A percentile compares a stretch with the other conserved stretches of the same genome.
These are phyloP conservation scores for Fusarium pininemorale DNA, from an alignment of 2,329 filamentous ascomycete genomes.

Conservation along the genomic window DNA sequence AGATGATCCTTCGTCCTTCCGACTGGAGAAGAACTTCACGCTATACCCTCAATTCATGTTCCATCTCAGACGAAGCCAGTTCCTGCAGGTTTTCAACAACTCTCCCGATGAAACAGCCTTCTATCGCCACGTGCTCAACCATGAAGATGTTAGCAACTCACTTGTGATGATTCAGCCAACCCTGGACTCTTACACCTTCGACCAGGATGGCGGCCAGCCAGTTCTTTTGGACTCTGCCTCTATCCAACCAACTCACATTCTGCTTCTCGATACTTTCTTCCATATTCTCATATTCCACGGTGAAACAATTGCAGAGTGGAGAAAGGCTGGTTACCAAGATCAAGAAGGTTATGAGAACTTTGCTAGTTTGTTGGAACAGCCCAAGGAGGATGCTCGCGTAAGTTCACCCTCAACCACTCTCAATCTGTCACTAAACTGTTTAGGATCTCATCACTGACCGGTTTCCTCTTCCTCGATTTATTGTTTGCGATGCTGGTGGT, in stretches of 20 bases:
- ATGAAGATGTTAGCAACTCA: constrained; percentile 96
- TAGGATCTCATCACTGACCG: constrained; percentile 96
- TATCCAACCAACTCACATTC: constrained; percentile 91
- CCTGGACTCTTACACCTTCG: constrained; percentile 95
- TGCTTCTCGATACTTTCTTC: constrained; percentile 98
- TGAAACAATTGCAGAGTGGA: constrained; percentile 97
- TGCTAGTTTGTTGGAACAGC: constrained; percentile 83
- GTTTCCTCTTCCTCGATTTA: constrained; percentile 97
- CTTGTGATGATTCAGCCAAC: constrained; percentile 99
- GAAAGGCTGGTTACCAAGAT: constrained; percentile 96
- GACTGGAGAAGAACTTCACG: constrained; percentile 98
- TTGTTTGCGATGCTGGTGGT: constrained; percentile 97
- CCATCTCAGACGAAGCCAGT: constrained; percentile 94
- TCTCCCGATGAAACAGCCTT: constrained; percentile 99
- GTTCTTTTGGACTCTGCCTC: constrained; percentile 97
- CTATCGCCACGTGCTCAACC: constrained; percentile 94
- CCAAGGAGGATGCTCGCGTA: constrained; percentile 96
- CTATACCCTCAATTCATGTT: constrained; percentile 99
- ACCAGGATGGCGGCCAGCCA: constrained; percentile 90
- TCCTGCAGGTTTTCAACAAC: constrained; percentile 99
- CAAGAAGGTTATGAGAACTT: constrained; percentile 99
- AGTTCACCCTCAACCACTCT: constrained; percentile 45
- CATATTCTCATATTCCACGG: constrained; percentile 99
- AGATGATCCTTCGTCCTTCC: constrained; percentile 96
- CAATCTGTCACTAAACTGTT: constrained; percentile 31